A percentile compares a stretch with the other conserved stretches of the same genome.
Conservation (phyloP, 495 filamentous ascomycete species). For the Penicillium cinerascens region DNA sequence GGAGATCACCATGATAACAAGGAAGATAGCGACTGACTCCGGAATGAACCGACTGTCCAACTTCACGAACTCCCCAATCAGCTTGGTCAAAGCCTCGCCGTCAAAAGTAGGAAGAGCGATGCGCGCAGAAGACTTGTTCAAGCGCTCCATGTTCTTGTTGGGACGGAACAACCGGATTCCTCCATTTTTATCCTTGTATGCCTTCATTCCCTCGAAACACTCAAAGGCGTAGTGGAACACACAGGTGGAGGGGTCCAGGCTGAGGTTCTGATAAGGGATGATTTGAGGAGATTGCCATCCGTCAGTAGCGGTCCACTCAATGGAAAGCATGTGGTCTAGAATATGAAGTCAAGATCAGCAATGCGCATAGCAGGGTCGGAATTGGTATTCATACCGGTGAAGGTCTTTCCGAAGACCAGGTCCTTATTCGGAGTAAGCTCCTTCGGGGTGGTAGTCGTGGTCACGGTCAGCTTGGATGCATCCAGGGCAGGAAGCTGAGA, state of each 20-base stretch:
- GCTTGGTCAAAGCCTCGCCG: conserved; percentile 63
- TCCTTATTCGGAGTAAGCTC: conserved; percentile 66
- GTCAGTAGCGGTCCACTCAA: conserved; percentile 83
- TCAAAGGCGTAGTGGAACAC: conserved; percentile 98
- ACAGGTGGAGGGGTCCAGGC: conserved; percentile 91
- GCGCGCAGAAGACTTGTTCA: conserved; percentile 84
- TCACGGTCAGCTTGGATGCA: conserved; percentile 68
- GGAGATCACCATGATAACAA: not conserved
- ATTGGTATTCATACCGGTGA: conserved; percentile 61
- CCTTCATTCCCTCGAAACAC: conserved; percentile 98
- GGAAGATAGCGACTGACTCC: conserved; percentile 36
- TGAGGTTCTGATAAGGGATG: conserved; percentile 92
- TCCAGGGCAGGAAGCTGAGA: conserved; percentile 63
- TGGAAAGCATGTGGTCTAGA: conserved; percentile 90
- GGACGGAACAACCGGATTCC: conserved; percentile 87
- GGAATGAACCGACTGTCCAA: conserved; percentile 89
- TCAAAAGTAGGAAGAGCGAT: conserved; percentile 89
- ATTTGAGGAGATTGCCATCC: conserved; percentile 83
- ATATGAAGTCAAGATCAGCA: conserved; percentile 17
- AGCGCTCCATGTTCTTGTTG: conserved; percentile 88
- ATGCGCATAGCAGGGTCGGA: not conserved
- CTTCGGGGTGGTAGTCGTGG: conserved; percentile 73
- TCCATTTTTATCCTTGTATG: conserved; percentile 78
- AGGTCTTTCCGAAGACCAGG: conserved; percentile 81
- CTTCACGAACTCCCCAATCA: conserved; percentile 74